Evolutionary conservation across 495 filamentous ascomycete genomes (phyloP).

Genomic region (Aspergillus cavernicola): DNA sequence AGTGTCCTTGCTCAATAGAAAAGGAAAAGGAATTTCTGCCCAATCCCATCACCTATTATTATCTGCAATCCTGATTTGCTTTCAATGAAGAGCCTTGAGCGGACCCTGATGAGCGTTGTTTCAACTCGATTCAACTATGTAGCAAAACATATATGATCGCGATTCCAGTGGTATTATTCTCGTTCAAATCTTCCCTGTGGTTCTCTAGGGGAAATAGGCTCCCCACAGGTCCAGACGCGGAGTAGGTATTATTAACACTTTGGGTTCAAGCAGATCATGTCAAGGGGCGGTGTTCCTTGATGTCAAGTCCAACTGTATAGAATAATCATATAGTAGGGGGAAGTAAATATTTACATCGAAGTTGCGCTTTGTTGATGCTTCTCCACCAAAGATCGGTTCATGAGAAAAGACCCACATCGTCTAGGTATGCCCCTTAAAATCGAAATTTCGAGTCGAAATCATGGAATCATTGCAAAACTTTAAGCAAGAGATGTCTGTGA

Average conservation of each 20-base stretch:
- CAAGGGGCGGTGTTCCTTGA: no score
- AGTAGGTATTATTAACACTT: background rate
- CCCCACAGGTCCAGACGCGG: background rate
- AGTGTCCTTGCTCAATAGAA: background rate
- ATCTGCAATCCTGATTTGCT: background rate
- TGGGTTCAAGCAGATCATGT: background rate
- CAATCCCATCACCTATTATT: background rate
- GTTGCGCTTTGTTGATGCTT: background rate
- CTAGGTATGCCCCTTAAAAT: background rate
- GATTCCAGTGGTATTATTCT: background rate
- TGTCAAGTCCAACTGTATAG: no score
- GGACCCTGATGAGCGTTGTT: background rate
- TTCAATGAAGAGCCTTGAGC: background rate
- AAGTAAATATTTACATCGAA: no score
- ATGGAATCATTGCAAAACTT: no score
- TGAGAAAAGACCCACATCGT: background rate
- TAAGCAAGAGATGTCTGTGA: no score
- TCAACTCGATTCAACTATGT: background rate
- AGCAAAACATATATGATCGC: background rate
- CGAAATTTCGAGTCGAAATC: background rate
- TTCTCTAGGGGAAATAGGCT: background rate
- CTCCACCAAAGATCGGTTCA: constrained; percentile 1
- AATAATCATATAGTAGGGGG: no score
- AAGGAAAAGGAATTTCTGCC: background rate
- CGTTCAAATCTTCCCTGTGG: background rate